phyloP scores from a whole-genome alignment of 495 filamentous ascomycete genomes.

The Penicillium macrosclerotiorum region DNA sequence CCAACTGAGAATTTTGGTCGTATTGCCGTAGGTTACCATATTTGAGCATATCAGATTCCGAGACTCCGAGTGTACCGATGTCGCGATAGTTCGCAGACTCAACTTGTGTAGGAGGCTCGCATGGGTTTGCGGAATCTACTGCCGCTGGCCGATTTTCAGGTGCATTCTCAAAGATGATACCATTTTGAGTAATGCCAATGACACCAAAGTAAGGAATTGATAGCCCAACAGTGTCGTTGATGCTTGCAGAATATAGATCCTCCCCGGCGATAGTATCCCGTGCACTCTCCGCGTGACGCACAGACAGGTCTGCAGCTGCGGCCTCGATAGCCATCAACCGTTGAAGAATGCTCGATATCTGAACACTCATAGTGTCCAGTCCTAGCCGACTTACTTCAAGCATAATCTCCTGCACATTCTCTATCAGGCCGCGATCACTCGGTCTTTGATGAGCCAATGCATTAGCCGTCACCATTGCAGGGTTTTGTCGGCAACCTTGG shows the following conservation, averaged over 20 bases:
- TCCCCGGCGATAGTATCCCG: not conserved
- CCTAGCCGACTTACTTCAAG: slow-evolving; percentile 1
- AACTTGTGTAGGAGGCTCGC: too few relatives aligned
- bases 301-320: not conserved
- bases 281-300: too few relatives aligned
- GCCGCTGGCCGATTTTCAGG: too few relatives aligned
- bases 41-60: too few relatives aligned
- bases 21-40: too few relatives aligned
- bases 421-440: slow-evolving; percentile 1
- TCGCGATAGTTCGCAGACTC: too few relatives aligned
- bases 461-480: not conserved
- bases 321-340: slow-evolving; percentile 4
- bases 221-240: not conserved
- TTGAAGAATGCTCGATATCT: not conserved
- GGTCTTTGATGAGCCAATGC: not conserved
- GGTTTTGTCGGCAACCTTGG: not conserved
- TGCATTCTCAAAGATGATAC: slow-evolving; percentile 3
- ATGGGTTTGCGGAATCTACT: too few relatives aligned
- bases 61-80: too few relatives aligned
- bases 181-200: not conserved
- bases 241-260: not conserved
- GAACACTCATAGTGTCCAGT: not conserved
- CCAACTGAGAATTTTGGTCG: too few relatives aligned
- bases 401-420: slow-evolving; percentile 1
- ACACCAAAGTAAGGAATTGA: slow-evolving; percentile 3